phyloP scores from a whole-genome alignment of 179 eudicot genomes.

The Vitellaria paradoxa region DNA sequence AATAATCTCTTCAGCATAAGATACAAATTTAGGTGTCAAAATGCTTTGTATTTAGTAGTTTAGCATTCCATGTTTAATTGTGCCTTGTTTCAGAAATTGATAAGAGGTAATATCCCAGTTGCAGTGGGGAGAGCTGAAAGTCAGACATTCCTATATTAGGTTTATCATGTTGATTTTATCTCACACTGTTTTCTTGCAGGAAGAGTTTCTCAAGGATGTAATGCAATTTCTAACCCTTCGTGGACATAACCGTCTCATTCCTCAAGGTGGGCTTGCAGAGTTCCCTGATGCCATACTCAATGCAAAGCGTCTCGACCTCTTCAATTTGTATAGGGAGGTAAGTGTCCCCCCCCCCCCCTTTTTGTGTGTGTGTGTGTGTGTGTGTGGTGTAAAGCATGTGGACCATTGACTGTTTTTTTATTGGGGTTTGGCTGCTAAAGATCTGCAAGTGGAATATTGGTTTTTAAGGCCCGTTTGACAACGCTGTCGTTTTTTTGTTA shows the following conservation, averaged over 20 bases:
- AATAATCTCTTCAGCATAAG: not conserved
- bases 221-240: conserved; percentile 94
- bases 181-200: conserved; percentile 40
- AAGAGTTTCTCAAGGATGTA: conserved; percentile 89
- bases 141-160: not conserved
- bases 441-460: not conserved
- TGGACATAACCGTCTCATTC: conserved; percentile 94
- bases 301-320: conserved; percentile 90
- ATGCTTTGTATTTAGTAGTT: not conserved
- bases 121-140: too few species aligned
- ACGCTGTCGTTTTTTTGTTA: too few species aligned
- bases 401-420: not conserved
- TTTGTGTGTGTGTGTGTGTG: too few species aligned
- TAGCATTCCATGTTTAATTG: not conserved
- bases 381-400: not conserved
- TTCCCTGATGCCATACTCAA: conserved; percentile 98
- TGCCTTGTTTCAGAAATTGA: not conserved
- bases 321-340: conserved; percentile 97
- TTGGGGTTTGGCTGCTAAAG: not conserved
- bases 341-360: not conserved
- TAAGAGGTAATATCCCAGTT: not conserved
- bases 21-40: too few species aligned
- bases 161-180: not conserved
- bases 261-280: conserved; percentile 95
- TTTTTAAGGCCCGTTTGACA: too few species aligned